Base-by-base conservation (phyloP, 2,329 filamentous ascomycete species). In the Knufia petricola region DNA sequence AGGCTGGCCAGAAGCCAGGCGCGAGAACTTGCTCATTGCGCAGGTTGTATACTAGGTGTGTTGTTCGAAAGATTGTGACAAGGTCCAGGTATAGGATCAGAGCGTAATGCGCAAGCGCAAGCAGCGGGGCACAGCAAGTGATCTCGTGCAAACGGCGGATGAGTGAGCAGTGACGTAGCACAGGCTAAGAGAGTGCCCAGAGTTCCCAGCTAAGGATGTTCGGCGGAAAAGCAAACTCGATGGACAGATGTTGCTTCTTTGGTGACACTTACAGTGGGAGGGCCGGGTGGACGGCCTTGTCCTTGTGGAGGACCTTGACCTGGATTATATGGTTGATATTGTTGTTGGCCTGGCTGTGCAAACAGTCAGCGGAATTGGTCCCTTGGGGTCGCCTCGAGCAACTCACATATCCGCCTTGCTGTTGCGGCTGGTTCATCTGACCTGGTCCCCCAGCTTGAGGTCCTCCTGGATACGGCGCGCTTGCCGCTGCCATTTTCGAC, bases 211-310 rank as follows among this genome's bases (percentile, higher is more conserved):
- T 17, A 12, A 31, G 4, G 31, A 15, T 26, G 50, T 42, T 13
- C 17, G 13, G 7, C 31, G 42, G 30, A 19, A 19, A 15, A 20
- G 15, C 8, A 13, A 32, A 49, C 30, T 24, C 20, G 36, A 51
- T 48, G 34, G 41, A 28, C n/a, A 49, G 30, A 39, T 3, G 44
- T 19, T 21, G 15, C 41, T 6, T 49, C 32, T 54, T 43, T 28
- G 47, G 53, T 50, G 37, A 49, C 26, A 48, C 40, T 44, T 51
- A 48, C 51, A 53, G 60, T 59, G 41, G 55, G 59, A 58, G 64
- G 62, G n/a, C n/a, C n/a, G n/a, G n/a, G n/a, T n/a, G n/a, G n/a
- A 61, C 75, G 79, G 55, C 76, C 71, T 66, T 79, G 75, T 64
- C 79, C 79, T 59, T 71, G 68, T 52, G 63, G 65, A 57, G 74